Evolutionary conservation across 441 rosid genomes (phyloP), one percentile per base, ranked within the genome.

Genomic region (Pelargonium hybrid): DNA sequence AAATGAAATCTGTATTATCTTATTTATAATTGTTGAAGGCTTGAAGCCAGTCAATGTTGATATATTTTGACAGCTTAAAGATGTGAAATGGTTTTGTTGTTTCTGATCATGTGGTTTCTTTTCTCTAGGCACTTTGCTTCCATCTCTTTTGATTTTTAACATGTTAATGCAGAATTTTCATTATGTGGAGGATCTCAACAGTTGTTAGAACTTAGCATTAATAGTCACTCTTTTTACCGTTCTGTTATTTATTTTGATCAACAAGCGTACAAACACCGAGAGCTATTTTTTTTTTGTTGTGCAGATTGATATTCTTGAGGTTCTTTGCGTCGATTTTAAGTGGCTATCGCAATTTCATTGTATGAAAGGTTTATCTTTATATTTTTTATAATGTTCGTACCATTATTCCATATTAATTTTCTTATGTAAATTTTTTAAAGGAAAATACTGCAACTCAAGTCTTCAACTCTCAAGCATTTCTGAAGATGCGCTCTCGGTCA

Each of bases 261-360:
- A n/a, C n/a, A n/a, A n/a, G n/a, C n/a, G n/a, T n/a, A n/a, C n/a
- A n/a, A n/a, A n/a, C n/a, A n/a, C n/a, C n/a, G n/a, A n/a, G n/a
- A n/a, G n/a, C n/a, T n/a, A n/a, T 25, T 39, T 25, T 23, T 67
- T 18, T 25, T 76, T 25, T 73, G 18, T 20, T 73, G 18, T 80
- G 77, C 85, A 85, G 88, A 81, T 85, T 95, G 69, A 95, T 87
- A 81, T 95, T 90, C 81, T 84, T 95, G 62, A 95, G 87, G 86
- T 92, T 89, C 82, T 88, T 95, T 80, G 97, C 98, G 68, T 92
- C 97, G 71, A 82, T 91, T 68, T 81, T 86, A 78, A 83, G 84
- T 75, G 85, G 99, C 87, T 95, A 95, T 79, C 99, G 96, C 85
- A 95, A 95, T 83, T 95, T 95, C 82, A 81, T 95, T 57, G 99